phyloP scores from a whole-genome alignment of 23 red algal species.

The Gracilaria caudata region DNA sequence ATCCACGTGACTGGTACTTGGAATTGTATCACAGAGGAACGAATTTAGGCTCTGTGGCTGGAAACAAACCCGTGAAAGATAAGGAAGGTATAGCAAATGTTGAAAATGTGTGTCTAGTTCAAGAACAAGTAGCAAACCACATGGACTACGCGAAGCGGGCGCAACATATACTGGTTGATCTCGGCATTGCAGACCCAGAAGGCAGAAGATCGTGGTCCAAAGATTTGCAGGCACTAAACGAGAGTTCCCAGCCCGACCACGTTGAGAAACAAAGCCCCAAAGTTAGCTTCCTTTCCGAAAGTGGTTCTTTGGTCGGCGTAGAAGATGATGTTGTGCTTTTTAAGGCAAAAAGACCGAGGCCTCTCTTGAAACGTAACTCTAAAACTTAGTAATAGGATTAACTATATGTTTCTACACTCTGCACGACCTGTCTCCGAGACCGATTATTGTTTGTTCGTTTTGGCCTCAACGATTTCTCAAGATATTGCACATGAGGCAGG shows the following conservation, averaged over 20 bases:
- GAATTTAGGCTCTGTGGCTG: constrained; percentile 59
- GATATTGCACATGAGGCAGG: no score
- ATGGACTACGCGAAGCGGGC: constrained; percentile 62
- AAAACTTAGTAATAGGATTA: background rate
- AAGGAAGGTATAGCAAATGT: constrained; percentile 33
- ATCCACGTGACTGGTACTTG: constrained; percentile 70
- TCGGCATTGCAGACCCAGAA: constrained; percentile 51
- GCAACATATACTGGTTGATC: constrained; percentile 53
- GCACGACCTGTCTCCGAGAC: no score
- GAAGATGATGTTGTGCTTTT: constrained; percentile 20
- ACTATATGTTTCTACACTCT: no score
- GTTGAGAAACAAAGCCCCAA: background rate
- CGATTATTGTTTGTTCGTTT: no score
- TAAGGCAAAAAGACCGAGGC: background rate
- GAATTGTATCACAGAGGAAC: constrained; percentile 70
- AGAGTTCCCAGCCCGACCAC: background rate
- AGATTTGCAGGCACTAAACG: background rate
- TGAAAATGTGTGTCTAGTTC: constrained; percentile 55
- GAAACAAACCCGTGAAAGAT: constrained; percentile 47
- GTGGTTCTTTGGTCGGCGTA: background rate
- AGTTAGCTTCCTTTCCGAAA: background rate
- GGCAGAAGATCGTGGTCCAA: constrained; percentile 18
- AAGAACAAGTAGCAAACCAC: constrained; percentile 48
- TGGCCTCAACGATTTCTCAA: no score
- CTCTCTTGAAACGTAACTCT: background rate